Evolutionary conservation across 2,329 filamentous ascomycete genomes (phyloP), one percentile per base, ranked within the genome.

Genomic region (Intubia oerlemansii): DNA sequence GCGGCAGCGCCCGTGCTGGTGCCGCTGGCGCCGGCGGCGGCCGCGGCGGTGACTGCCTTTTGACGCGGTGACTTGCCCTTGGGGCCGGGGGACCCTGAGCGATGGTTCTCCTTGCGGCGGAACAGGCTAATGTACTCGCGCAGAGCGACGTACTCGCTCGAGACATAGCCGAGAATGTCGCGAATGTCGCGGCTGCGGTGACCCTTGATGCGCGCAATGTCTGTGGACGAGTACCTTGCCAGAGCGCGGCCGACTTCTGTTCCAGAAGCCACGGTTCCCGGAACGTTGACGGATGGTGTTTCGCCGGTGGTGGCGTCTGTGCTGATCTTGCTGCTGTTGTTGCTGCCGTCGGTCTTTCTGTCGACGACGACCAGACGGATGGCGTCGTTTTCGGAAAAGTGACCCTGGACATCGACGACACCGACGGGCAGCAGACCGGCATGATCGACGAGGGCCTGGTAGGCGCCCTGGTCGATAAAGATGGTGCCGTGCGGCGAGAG

Each of bases 111-210:
- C 18, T 34, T 37, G 27, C 47, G 48, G 19, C 47, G 51, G 36
- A 77, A 73, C 39, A 92, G 70, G 25, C 79, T 81, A 21, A 21
- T 21, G n/a, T 21, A 85, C 48, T 91, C 81, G 36, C 82, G 61
- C 43, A 88, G 59, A 8, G 82, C 84, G 23, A 95, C 76, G 51
- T 95, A 93, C 51, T 95, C 82, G 43, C 77, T 90, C 47, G 93
- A 84, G 13, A 81, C 80, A 51, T 93, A 98, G 4, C 85, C 88
- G 18, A 98, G 54, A 25, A 88, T 55, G 8, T 63, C 60, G 27
- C 71, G 60, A 37, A 98, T 93, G 45, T 92, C 76, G 5, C 61
- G 66, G 44, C 82, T 92, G 46, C 77, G 70, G 38, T 76, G 59
- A 2, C 88, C 88, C 53, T 77, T 81, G 45, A 98, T 92, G 28